A percentile compares a stretch with the other conserved stretches of the same genome.
phyloP scores from a whole-genome alignment of 176 grass and related monocot genomes.

The Aegilops umbellulata region DNA sequence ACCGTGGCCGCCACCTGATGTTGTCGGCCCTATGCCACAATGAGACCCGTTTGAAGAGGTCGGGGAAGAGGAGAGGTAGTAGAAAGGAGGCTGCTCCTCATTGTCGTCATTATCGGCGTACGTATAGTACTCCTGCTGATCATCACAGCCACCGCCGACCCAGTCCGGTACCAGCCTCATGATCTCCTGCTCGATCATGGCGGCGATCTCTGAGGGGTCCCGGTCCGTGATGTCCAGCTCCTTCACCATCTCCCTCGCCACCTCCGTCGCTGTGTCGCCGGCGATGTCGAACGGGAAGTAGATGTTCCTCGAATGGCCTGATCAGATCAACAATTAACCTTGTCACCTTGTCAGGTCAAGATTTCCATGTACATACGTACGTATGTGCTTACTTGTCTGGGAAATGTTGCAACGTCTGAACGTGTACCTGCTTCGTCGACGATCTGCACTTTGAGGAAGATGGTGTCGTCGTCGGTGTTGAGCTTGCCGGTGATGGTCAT shows the following conservation, averaged over 20 bases:
- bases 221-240: slow-evolving; percentile 78
- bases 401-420: not conserved
- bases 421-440: slow-evolving; percentile 45
- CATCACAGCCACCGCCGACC: not conserved
- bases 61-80: slow-evolving; percentile 59
- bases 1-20: slow-evolving; percentile 16
- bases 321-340: not conserved
- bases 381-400: too few species aligned
- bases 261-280: slow-evolving; percentile 71
- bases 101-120: slow-evolving; percentile 34
- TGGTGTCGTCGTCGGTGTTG: slow-evolving; percentile 72
- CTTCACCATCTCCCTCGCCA: slow-evolving; percentile 91
- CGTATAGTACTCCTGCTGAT: slow-evolving; percentile 16
- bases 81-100: slow-evolving; percentile 51
- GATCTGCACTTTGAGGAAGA: slow-evolving; percentile 94
- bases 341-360: not conserved
- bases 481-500: slow-evolving; percentile 96
- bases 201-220: slow-evolving; percentile 64
- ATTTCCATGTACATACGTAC: too few species aligned
- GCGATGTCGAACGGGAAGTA: slow-evolving; percentile 86
- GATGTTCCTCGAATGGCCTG: slow-evolving; percentile 61
- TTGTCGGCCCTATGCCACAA: slow-evolving; percentile 13
- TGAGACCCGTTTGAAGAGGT: slow-evolving; percentile 62
- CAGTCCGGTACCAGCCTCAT: slow-evolving; percentile 49
- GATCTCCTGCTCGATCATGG: slow-evolving; percentile 85